Percentiles rank a stretch among this genome's conserved stretches.
These are phyloP conservation scores for Forsythia viridissima DNA, from an alignment of 257 asterid species.

Conservation along the genomic window DNA sequence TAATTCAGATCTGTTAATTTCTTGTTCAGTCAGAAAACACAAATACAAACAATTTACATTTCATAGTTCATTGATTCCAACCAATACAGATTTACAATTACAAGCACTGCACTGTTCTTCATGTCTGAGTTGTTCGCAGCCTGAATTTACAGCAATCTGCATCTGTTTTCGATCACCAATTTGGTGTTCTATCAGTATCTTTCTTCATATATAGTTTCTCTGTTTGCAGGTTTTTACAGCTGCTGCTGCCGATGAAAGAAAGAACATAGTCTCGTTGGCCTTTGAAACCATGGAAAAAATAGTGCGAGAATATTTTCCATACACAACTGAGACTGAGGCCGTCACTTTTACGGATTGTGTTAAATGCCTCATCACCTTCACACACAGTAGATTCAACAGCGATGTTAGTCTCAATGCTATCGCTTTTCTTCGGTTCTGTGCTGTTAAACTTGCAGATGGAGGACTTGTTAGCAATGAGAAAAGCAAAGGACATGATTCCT, in stretches of 20 bases:
- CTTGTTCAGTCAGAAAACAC: too few species aligned
- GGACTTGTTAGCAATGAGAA: slow-evolving; percentile 78
- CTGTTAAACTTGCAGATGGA: slow-evolving; percentile 96
- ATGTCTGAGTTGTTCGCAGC: too few species aligned
- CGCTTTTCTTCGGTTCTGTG: slow-evolving; percentile 98
- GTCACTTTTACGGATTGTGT: slow-evolving; percentile 92
- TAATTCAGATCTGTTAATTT: too few species aligned
- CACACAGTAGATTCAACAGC: slow-evolving; percentile 90
- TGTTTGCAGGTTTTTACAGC: slow-evolving; percentile 80
- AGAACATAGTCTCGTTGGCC: slow-evolving; percentile 89
- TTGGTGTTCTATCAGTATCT: not conserved
- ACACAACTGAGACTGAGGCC: slow-evolving; percentile 92
- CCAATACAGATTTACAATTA: too few species aligned
- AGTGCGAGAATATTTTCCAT: slow-evolving; percentile 92
- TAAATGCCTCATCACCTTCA: slow-evolving; percentile 92
- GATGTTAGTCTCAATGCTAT: slow-evolving; percentile 98
- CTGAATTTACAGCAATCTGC: too few species aligned
- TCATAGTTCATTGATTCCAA: too few species aligned
- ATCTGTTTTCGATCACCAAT: too few species aligned
- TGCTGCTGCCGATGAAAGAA: slow-evolving; percentile 98
- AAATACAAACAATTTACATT: too few species aligned
- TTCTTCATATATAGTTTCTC: slow-evolving; percentile 8
- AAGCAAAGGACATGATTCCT: slow-evolving; percentile 49
- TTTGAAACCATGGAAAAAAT: slow-evolving; percentile 98
- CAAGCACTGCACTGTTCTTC: too few species aligned